These are phyloP conservation scores for Ampelomyces quisqualis DNA, from an alignment of 2,329 filamentous ascomycete species.

Conservation along the genomic window DNA sequence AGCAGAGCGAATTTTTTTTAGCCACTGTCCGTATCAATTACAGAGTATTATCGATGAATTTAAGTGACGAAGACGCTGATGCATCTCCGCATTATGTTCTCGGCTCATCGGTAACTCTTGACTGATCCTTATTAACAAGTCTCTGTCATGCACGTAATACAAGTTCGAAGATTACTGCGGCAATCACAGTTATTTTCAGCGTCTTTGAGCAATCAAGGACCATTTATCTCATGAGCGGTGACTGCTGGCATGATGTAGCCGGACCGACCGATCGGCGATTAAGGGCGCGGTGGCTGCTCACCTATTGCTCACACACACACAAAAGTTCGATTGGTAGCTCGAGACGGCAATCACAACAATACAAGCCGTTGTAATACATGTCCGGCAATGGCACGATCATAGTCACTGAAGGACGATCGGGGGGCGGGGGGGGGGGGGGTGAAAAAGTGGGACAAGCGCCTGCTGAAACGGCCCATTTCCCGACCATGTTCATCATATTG, in stretches of 20 bases:
- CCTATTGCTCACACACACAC: conserved; percentile 13
- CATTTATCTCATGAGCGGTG: conserved; percentile 24
- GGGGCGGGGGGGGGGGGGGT: too few relatives aligned
- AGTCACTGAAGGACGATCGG: background rate
- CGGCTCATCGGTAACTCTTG: conserved; percentile 8
- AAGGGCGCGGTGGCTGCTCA: conserved; percentile 16
- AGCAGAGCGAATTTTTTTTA: background rate
- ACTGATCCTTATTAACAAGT: conserved; percentile 4
- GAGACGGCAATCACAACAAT: conserved; percentile 16
- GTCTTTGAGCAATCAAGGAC: background rate
- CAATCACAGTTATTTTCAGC: too few relatives aligned
- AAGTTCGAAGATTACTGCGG: too few relatives aligned
- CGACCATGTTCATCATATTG: background rate
- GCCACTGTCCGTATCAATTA: background rate
- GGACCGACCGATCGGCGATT: too few relatives aligned
- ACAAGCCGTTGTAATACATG: too few relatives aligned
- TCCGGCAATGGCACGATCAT: background rate
- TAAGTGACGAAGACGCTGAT: background rate
- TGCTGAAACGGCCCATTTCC: conserved; percentile 13
- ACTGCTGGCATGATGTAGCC: conserved; percentile 21
- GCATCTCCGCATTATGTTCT: conserved; percentile 1
- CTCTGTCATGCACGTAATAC: background rate
- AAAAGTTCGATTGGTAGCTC: conserved; percentile 12
- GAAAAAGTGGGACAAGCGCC: conserved; percentile 10
- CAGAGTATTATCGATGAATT: background rate